Evolutionary conservation across 73 alveolate species (phyloP).

Genomic region (Stentor roeselii): DNA sequence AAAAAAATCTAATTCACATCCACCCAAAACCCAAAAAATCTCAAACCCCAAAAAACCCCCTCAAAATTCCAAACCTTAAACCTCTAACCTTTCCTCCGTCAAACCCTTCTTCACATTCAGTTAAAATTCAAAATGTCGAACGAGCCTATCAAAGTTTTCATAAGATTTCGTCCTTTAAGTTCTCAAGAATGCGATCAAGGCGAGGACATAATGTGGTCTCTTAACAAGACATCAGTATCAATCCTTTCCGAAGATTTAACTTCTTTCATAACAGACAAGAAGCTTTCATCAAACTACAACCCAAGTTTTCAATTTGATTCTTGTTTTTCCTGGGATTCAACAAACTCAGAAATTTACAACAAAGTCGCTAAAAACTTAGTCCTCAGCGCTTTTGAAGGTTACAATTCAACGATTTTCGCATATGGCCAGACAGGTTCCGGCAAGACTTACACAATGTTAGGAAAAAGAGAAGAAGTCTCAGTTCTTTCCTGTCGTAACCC

Average conservation of each 20-base stretch:
- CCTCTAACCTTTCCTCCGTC: not conserved
- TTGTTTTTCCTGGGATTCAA: conserved; percentile 9
- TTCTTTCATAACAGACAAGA: not conserved
- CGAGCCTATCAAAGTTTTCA: conserved; percentile 23
- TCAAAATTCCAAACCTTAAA: not conserved
- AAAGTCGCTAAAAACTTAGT: conserved; percentile 16
- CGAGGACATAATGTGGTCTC: conserved; percentile 12
- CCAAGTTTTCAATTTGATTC: conserved; percentile 25
- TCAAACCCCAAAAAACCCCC: not conserved
- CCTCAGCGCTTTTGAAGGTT: conserved; percentile 40
- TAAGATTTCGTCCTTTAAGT: conserved; percentile 23
- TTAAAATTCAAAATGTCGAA: conserved; percentile 3
- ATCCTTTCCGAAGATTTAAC: conserved; percentile 8
- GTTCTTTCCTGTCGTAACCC: not conserved
- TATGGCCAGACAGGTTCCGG: conserved; percentile 65
- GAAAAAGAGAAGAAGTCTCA: conserved; percentile 24
- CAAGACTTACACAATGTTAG: conserved; percentile 60
- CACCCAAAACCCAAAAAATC: not conserved
- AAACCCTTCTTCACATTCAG: not conserved
- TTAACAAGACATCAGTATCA: conserved; percentile 6
- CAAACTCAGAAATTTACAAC: not conserved
- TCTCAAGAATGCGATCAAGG: conserved; percentile 4
- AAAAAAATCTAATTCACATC: too few species aligned
- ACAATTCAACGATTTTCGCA: conserved; percentile 53
- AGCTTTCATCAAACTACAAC: not conserved